Conservation (phyloP, 2,329 filamentous ascomycete species). For the Sphaerulina populicola region DNA sequence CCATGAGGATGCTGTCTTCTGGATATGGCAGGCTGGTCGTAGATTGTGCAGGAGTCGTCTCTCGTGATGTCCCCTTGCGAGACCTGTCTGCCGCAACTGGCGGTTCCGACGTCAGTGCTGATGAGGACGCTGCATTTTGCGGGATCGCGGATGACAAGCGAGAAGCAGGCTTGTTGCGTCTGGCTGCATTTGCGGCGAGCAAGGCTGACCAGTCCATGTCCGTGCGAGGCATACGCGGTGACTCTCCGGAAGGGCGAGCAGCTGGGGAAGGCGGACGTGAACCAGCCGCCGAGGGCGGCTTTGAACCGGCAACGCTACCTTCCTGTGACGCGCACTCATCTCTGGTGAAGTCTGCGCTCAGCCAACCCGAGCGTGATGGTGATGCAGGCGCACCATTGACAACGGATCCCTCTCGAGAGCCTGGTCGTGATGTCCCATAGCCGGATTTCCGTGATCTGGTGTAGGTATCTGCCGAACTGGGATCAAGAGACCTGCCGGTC, state of each 20-base stretch:
- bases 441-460: constrained; percentile 23
- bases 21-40: constrained; percentile 39
- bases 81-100: not conserved
- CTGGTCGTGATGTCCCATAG: constrained; percentile 22
- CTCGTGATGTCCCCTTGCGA: constrained; percentile 5
- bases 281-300: constrained; percentile 17
- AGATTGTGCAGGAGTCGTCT: constrained; percentile 29
- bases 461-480: constrained; percentile 9
- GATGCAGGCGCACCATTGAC: constrained; percentile 9
- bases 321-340: constrained; percentile 15
- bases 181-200: constrained; percentile 24
- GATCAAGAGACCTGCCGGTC: constrained; percentile 10
- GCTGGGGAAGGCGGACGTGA: constrained; percentile 27
- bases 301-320: constrained; percentile 18
- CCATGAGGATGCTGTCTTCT: constrained; percentile 33
- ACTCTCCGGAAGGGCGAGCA: constrained; percentile 19
- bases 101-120: not conserved
- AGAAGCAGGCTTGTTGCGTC: constrained; percentile 24
- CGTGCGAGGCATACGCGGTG: constrained; percentile 26
- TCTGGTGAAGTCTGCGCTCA: constrained; percentile 19
- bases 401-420: constrained; percentile 23
- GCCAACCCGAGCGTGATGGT: constrained; percentile 17
- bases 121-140: constrained; percentile 12
- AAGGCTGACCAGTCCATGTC: constrained; percentile 29
- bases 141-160: constrained; percentile 22